Evolutionary conservation across 108 stramenopile genomes (phyloP).

Genomic region (Nitzschia sp.): DNA sequence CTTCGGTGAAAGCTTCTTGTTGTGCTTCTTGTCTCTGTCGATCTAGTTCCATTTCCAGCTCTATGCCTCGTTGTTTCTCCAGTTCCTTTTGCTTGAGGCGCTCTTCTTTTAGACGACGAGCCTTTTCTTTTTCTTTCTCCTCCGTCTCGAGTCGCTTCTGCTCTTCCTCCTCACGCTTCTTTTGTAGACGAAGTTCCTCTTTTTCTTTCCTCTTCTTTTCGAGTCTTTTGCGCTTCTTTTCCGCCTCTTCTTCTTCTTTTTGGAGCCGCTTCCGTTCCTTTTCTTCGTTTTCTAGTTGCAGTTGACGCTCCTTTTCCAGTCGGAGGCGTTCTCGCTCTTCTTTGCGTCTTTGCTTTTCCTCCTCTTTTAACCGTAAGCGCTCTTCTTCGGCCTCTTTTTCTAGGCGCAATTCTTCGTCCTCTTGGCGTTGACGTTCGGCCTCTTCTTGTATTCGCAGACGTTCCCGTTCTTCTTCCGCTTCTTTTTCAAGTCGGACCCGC

Average conservation of each 20-base stretch:
- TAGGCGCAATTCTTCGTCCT: background rate
- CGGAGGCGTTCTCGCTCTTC: conserved; percentile 8
- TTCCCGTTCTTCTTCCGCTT: background rate
- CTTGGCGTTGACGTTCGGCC: background rate
- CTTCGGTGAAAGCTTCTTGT: background rate
- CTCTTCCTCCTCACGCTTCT: conserved; percentile 15
- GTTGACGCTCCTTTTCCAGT: background rate
- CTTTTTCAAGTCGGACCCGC: background rate
- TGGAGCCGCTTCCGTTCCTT: background rate
- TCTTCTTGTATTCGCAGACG: background rate
- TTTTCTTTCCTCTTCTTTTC: conserved; percentile 1
- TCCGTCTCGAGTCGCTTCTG: conserved; percentile 2
- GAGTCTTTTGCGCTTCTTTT: background rate
- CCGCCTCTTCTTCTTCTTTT: conserved; percentile 10
- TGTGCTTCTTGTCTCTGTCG: background rate
- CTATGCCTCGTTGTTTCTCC: conserved; percentile 4
- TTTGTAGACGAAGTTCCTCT: background rate
- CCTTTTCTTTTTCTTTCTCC: conserved; percentile 12
- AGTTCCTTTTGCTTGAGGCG: conserved; percentile 1
- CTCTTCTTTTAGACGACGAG: conserved; percentile 7
- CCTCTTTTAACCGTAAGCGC: background rate
- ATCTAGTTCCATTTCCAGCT: conserved; percentile 7
- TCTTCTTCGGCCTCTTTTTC: conserved; percentile 9
- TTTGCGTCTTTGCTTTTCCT: background rate
- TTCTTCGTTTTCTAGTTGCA: background rate